Conservation (phyloP, 2,329 filamentous ascomycete genomes). For the Colletotrichum incanum region DNA sequence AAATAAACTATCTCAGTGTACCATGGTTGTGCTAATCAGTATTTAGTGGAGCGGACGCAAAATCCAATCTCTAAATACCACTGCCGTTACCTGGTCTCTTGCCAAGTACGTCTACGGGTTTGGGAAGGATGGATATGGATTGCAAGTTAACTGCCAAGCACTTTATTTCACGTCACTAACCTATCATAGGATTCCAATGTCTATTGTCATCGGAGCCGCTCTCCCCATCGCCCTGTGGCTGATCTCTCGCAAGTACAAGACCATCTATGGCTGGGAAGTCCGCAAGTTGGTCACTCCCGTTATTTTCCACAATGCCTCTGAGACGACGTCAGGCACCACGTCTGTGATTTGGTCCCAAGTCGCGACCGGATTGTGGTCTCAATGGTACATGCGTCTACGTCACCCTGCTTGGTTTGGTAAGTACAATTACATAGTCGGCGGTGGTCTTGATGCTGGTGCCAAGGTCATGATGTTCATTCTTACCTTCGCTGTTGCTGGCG, state of each 20-base stretch:
- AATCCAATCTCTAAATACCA: constrained; percentile 62
- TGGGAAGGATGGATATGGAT: constrained; percentile 33
- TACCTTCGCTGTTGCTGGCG: constrained; percentile 45
- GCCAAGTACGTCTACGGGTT: constrained; percentile 46
- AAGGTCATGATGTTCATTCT: constrained; percentile 47
- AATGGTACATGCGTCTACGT: constrained; percentile 49
- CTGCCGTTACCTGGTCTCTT: constrained; percentile 49
- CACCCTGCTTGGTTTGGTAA: constrained; percentile 48
- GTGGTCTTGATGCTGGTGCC: constrained; percentile 44
- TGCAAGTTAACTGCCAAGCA: background rate
- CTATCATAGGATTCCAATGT: constrained; percentile 56
- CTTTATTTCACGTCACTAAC: constrained; percentile 45
- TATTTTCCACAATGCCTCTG: constrained; percentile 41
- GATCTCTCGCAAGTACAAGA: constrained; percentile 35
- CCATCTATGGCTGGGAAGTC: constrained; percentile 39
- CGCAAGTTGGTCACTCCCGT: constrained; percentile 37
- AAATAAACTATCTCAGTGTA: no score
- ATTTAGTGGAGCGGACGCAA: constrained; percentile 62
- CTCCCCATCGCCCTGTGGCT: constrained; percentile 33
- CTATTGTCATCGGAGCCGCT: constrained; percentile 55
- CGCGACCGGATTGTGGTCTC: constrained; percentile 52
- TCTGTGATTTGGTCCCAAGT: constrained; percentile 46
- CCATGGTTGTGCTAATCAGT: background rate
- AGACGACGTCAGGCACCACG: constrained; percentile 40
- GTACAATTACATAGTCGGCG: constrained; percentile 47